Evolutionary conservation across 108 stramenopile genomes (phyloP), one percentile per base, ranked within the genome.

Genomic region (Nitzschia sp.): DNA sequence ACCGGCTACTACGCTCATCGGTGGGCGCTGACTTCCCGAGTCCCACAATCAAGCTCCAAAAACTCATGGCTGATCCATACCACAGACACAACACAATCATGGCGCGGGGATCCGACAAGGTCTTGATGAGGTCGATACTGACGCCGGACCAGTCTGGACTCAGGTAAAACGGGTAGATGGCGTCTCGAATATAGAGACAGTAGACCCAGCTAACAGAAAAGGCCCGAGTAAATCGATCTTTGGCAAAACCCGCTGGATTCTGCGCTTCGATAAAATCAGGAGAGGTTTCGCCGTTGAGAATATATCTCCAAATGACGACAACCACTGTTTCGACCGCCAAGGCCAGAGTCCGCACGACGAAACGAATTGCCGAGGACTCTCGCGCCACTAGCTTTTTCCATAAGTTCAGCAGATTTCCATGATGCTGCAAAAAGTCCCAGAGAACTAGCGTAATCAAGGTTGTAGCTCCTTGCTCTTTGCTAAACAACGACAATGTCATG

Each of bases 161-260:
- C 30, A 84, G 57, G 45, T 76, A 77, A 0, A 42, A 62, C 0
- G 83, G 83, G 42, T 71, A 79, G 46, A 84, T 15, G 6, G 72
- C 64, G 61, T 84, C 83, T 23, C 75, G 62, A 45, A 84, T 63
- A 62, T 84, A 84, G 13, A 84, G 46, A 58, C 78, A 77, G 49
- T 84, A 80, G 2, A 84, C 79, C 83, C 83, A 84, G 25, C 48
- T 71, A 32, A 84, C 66, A 23, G 70, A 72, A 59, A 84, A 84
- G 6, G 62, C 72, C 54, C 83, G 68, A 1, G 83, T 84, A 49
- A 84, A 80, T 19, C 79, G 68, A 71, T 84, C 79, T 45, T 71
- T 28, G 8, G 83, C 72, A 68, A 84, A 84, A 27, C 79, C 83
- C n/a, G 83, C 83, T 33, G 83, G 83, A 75, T 84, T 84, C 56